A percentile compares a stretch with the other conserved stretches of the same genome.
These are phyloP conservation scores for Mortierella polycephala DNA, from an alignment of 371 early-diverging fungal genomes.

Conservation along the genomic window DNA sequence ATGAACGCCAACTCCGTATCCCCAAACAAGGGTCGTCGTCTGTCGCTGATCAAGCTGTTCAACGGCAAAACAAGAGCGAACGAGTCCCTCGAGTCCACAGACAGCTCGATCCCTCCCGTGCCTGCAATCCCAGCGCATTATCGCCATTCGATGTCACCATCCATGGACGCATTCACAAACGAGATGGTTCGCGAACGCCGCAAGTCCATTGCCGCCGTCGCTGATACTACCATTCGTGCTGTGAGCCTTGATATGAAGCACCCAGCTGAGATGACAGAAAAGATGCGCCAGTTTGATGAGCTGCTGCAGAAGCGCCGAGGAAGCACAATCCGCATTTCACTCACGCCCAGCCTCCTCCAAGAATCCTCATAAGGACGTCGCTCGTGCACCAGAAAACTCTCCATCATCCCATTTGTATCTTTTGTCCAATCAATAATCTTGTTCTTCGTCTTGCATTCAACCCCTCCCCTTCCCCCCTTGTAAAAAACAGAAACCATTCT, in stretches of 20 bases:
- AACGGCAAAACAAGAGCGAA: constrained; percentile 31
- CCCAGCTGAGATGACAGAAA: constrained; percentile 47
- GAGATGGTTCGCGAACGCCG: constrained; percentile 48
- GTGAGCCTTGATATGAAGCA: constrained; percentile 48
- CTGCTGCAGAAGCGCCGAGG: constrained; percentile 53
- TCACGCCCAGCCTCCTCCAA: constrained; percentile 48
- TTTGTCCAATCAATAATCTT: neutral
- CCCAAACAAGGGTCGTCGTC: constrained; percentile 33
- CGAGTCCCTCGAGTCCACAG: constrained; percentile 18
- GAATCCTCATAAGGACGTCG: constrained; percentile 13
- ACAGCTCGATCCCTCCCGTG: constrained; percentile 12
- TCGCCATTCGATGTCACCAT: constrained; percentile 46
- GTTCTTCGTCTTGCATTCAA: neutral
- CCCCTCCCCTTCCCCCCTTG: neutral
- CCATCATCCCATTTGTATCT: constrained; percentile 1
- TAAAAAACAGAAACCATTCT: neutral
- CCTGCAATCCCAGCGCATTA: constrained; percentile 36
- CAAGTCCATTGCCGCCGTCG: constrained; percentile 47
- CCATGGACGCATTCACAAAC: constrained; percentile 35
- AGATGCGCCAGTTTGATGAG: constrained; percentile 56
- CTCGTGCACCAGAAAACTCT: neutral
- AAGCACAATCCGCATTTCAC: constrained; percentile 53
- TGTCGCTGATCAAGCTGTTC: constrained; percentile 45
- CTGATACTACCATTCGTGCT: constrained; percentile 24
- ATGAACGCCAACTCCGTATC: constrained; percentile 7